A percentile compares a stretch with the other conserved stretches of the same genome.
phyloP scores from a whole-genome alignment of 192 early-diverging fungal genomes.

The Entomortierella beljakovae region DNA sequence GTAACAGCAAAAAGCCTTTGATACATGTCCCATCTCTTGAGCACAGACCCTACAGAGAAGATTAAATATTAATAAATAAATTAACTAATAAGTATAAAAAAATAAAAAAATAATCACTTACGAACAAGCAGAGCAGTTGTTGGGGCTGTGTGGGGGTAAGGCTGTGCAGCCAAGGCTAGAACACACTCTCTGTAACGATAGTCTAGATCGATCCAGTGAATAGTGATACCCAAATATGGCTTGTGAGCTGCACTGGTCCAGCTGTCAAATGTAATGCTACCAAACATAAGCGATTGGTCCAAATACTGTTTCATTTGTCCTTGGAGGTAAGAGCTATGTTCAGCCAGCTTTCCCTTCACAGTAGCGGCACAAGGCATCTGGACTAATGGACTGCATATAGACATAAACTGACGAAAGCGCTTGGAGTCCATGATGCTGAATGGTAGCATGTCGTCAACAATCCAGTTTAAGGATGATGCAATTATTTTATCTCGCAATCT shows the following conservation, averaged over 20 bases:
- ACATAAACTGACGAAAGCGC: background rate
- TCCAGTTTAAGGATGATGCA: background rate
- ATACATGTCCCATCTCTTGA: background rate
- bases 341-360: background rate
- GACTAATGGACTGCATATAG: background rate
- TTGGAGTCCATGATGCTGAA: background rate
- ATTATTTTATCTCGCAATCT: no score
- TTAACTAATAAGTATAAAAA: no score
- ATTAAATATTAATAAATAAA: no score
- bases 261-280: background rate
- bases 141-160: no score
- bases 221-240: background rate
- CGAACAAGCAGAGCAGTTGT: no score
- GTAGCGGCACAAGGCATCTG: slow-evolving; percentile 1
- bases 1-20: background rate
- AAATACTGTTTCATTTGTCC: background rate
- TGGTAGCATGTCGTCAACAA: background rate
- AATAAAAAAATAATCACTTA: no score
- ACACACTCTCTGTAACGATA: no score
- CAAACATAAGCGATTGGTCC: background rate
- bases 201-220: no score
- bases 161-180: no score
- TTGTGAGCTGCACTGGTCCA: background rate
- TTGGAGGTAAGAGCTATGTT: background rate
- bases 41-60: background rate